phyloP scores from a whole-genome alignment of 495 filamentous ascomycete species.

The Friedmanniomyces simplex region DNA sequence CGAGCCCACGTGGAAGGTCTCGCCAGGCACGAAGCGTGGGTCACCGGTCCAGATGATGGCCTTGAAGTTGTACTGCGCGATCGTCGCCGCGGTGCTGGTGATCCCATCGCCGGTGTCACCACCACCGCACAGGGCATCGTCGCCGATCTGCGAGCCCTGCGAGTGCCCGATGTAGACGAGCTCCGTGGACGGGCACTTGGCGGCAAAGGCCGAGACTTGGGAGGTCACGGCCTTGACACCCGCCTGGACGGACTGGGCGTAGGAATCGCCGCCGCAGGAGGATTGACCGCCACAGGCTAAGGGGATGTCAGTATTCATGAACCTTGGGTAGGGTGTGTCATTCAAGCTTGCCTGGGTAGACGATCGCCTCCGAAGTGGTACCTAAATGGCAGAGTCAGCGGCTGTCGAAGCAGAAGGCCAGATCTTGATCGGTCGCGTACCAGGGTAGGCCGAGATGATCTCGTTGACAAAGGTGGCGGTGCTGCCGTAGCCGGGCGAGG shows the following conservation, averaged over 20 bases:
- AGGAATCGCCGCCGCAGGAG: background rate
- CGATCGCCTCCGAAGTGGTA: conserved; percentile 14
- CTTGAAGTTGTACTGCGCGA: conserved; percentile 16
- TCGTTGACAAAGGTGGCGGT: conserved; percentile 12
- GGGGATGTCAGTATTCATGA: too few species aligned
- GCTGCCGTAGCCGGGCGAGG: conserved; percentile 16
- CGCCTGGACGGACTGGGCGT: conserved; percentile 10
- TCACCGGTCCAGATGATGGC: conserved; percentile 18
- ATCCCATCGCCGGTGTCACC: conserved; percentile 15
- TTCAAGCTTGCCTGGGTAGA: too few species aligned
- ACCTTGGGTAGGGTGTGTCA: too few species aligned
- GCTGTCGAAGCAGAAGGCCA: background rate
- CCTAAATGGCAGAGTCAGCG: background rate
- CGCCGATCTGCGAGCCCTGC: conserved; percentile 18
- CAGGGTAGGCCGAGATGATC: conserved; percentile 16
- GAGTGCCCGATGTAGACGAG: conserved; percentile 19
- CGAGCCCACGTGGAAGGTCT: conserved; percentile 14
- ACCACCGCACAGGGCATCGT: conserved; percentile 17
- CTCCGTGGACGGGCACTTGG: conserved; percentile 12
- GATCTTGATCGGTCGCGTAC: background rate
- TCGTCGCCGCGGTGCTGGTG: conserved; percentile 12
- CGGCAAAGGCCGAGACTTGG: conserved; percentile 8
- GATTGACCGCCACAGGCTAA: conserved; percentile 7
- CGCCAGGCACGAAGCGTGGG: conserved; percentile 9
- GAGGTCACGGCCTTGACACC: conserved; percentile 9